Conservation (phyloP, 208 protist species). For the Leishmania aethiopica region DNA sequence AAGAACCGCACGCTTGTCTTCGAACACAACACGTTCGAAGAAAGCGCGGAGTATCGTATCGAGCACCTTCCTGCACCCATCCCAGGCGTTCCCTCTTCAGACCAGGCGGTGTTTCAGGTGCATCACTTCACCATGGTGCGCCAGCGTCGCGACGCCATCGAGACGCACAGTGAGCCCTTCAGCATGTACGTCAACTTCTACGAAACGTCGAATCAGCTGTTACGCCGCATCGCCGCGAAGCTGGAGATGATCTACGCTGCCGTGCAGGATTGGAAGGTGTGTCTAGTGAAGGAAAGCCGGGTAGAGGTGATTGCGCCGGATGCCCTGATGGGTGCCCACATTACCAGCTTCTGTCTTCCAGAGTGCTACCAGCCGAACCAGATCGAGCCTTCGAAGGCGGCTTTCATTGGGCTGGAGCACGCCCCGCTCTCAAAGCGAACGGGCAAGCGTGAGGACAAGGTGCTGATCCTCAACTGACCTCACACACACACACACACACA, state of each 20-base stretch:
- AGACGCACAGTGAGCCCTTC: conserved; percentile 87
- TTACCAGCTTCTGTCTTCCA: conserved; percentile 54
- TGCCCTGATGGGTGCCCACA: conserved; percentile 63
- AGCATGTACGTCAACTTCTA: conserved; percentile 74
- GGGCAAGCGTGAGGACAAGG: conserved; percentile 67
- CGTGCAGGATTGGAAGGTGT: conserved; percentile 87
- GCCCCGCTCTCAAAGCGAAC: conserved; percentile 61
- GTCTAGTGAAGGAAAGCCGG: conserved; percentile 69
- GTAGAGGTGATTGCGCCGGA: conserved; percentile 69
- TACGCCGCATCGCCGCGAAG: conserved; percentile 71
- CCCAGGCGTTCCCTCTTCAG: conserved; percentile 36
- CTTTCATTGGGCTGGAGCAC: conserved; percentile 89
- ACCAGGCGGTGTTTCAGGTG: conserved; percentile 74
- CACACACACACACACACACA: neutral
- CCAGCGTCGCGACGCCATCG: conserved; percentile 61
- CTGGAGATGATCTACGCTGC: conserved; percentile 69
- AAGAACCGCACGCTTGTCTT: conserved; percentile 64
- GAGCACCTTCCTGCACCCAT: conserved; percentile 70
- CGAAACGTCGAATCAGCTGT: conserved; percentile 56
- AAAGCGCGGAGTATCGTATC: conserved; percentile 89
- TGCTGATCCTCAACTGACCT: conserved; percentile 74
- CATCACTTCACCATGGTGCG: conserved; percentile 82
- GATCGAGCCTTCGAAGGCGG: conserved; percentile 57
- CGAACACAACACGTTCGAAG: conserved; percentile 82
- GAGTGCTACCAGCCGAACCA: conserved; percentile 67